Base-by-base conservation (phyloP, 805 yeast genomes). In the Zygosaccharomyces bailii region DNA sequence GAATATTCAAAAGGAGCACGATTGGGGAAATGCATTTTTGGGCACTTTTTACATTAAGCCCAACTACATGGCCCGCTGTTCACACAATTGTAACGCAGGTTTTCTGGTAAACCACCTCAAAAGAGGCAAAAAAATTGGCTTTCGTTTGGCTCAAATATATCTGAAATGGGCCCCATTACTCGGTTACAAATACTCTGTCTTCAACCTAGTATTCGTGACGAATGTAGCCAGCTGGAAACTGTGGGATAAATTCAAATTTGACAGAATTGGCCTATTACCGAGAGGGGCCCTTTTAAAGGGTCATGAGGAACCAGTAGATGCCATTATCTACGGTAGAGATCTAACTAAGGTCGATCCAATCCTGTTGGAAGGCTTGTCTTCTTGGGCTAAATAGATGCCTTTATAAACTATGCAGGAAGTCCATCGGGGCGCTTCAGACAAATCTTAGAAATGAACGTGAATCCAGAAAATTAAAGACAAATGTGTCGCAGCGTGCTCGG, bases 1-100 rank as follows among this genome's bases (percentile, higher is more conserved):
- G 34, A 52, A 51, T 10, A 21, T 48, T 4, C 50, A 49, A n/a
- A 61, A 50, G 14, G 58, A 48, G 18, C 50, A 56, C 4, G 69
- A 71, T 36, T 79, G 84, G 80, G 66, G 69, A 4, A 57, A 68
- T 0, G 51, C 54, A 5, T 76, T 80, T 48, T 60, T 87, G 35
- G 97, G 96, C 1, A 77, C 85, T 2, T 85, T 82, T 60, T 86
- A 83, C 62, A 71, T 89, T 55, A 88, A 86, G 58, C 96, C 98
- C 13, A 90, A 90, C 64, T 90, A 89, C 60, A 66, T 72, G 2
- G 96, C 95, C 6, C 75, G 96, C 46, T 82, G 91, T 50, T 79
- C 93, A 0, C 96, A 90, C 57, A 82, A 79, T 21, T 87, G 96
- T 57, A 90, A 90, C 61, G 96, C 82, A 0, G 96, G 95, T 0